phyloP scores from a whole-genome alignment of 345 rosid genomes.

The Trapa bicornis region DNA sequence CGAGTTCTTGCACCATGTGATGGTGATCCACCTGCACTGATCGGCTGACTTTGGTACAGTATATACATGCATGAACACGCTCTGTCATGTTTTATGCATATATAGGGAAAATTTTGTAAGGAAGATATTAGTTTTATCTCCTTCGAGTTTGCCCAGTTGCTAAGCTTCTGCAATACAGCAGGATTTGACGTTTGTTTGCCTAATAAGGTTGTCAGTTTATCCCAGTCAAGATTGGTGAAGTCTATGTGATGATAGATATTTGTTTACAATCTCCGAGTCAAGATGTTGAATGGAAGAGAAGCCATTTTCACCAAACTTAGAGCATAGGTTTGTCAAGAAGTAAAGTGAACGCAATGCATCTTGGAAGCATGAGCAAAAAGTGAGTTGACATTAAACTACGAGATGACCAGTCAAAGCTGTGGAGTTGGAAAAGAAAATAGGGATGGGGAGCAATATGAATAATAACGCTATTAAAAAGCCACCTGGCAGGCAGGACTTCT shows the following conservation, averaged over 20 bases:
- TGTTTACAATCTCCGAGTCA: slow-evolving; percentile 22
- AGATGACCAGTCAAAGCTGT: slow-evolving; percentile 16
- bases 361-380: not conserved
- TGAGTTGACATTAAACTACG: not conserved
- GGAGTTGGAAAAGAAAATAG: not conserved
- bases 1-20: too few species aligned
- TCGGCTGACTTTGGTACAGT: too few species aligned
- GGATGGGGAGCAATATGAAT: too few species aligned
- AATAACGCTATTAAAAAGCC: too few species aligned
- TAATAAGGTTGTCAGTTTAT: slow-evolving; percentile 8
- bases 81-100: too few species aligned
- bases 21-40: too few species aligned
- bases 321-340: slow-evolving; percentile 10
- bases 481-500: too few species aligned
- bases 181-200: not conserved
- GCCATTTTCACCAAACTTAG: slow-evolving; percentile 29
- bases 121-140: too few species aligned
- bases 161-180: too few species aligned
- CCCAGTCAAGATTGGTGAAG: slow-evolving; percentile 25
- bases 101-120: too few species aligned
- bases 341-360: not conserved
- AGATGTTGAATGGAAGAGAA: slow-evolving; percentile 28
- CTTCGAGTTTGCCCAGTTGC: too few species aligned
- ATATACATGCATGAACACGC: too few species aligned
- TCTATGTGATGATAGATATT: slow-evolving; percentile 11